Base-by-base conservation (phyloP, 805 yeast genomes). In the Sungouiozyma ichnusensis region DNA sequence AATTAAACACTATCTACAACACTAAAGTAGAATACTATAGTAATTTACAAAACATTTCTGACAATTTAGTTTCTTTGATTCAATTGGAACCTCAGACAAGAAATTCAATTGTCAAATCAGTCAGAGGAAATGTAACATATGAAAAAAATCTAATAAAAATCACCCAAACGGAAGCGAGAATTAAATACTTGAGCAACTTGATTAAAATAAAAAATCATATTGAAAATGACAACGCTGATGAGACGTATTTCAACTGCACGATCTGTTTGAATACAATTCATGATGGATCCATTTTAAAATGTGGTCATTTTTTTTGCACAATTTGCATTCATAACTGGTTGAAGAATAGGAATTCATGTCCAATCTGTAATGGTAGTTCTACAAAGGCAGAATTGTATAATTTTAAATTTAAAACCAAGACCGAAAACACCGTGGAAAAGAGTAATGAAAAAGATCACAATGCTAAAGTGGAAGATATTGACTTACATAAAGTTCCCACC, bases 281-380 rank as follows among this genome's bases (percentile, higher is more conserved):
- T 2, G 68, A 77, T 33, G 98, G 98, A 0, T 73, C 92, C 0
- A 66, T 92, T 43, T 81, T 95, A 0, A 77, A 77, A 8, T 92
- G 98, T 69, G 97, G 97, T 0, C 98, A 92, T 62, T 79, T 78
- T 50, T 92, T 82, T 56, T 92, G 98, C 58, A 74, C 76, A 44
- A 83, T 75, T 1, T 92, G 98, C 59, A 66, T 92, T 32, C 70
- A 65, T 16, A 77, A 70, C 42, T 92, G 98, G 98, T 56, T 82
- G 40, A 63, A 61, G 16, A 66, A 66, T 14, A 73, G 73, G 33
- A 57, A 63, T 1, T 62, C 66, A 2, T 92, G 98, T 60, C 97
- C 98, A 0, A 68, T 87, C 50, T 92, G 98, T 63, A 85, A 85
- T 46, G 63, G 72, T 2, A 48, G 48, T 1, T 64, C 85, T 15